These are phyloP conservation scores for Hypholoma fasciculare DNA, from an alignment of 768 basidiomycete genomes.

Conservation along the genomic window DNA sequence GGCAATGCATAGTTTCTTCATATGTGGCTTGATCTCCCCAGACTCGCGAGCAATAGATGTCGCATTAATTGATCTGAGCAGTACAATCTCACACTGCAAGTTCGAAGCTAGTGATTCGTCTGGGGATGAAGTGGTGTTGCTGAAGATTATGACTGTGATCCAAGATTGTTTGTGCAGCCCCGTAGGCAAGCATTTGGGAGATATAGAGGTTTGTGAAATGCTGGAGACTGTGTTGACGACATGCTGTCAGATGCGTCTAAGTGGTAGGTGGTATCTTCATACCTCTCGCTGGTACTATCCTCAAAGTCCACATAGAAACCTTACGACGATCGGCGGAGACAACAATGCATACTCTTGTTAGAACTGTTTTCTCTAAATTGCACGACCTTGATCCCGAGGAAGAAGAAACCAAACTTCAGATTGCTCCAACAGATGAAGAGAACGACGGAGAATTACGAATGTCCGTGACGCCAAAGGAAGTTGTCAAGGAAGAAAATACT, in stretches of 20 bases:
- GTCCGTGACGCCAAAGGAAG: slow-evolving; percentile 47
- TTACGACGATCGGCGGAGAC: slow-evolving; percentile 85
- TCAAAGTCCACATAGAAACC: slow-evolving; percentile 53
- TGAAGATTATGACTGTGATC: slow-evolving; percentile 90
- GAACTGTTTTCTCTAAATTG: slow-evolving; percentile 79
- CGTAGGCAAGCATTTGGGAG: slow-evolving; percentile 75
- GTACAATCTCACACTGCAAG: slow-evolving; percentile 92
- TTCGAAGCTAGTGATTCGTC: slow-evolving; percentile 97
- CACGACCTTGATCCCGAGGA: slow-evolving; percentile 57
- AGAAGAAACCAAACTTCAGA: slow-evolving; percentile 67
- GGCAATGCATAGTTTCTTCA: slow-evolving; percentile 86
- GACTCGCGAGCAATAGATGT: slow-evolving; percentile 55
- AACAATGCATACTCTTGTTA: slow-evolving; percentile 86
- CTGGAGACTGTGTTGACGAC: slow-evolving; percentile 96
- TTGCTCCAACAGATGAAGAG: slow-evolving; percentile 48
- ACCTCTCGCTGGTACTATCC: slow-evolving; percentile 7
- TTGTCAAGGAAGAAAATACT: slow-evolving; percentile 17
- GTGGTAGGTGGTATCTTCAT: slow-evolving; percentile 58
- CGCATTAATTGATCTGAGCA: slow-evolving; percentile 82
- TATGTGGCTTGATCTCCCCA: slow-evolving; percentile 68
- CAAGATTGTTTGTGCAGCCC: slow-evolving; percentile 75
- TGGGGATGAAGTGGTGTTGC: slow-evolving; percentile 94
- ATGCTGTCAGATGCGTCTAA: slow-evolving; percentile 95
- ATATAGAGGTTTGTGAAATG: slow-evolving; percentile 97
- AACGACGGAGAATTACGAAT: slow-evolving; percentile 60